Evolutionary conservation across 2,329 filamentous ascomycete genomes (phyloP).

Genomic region (Talaromyces sp.): DNA sequence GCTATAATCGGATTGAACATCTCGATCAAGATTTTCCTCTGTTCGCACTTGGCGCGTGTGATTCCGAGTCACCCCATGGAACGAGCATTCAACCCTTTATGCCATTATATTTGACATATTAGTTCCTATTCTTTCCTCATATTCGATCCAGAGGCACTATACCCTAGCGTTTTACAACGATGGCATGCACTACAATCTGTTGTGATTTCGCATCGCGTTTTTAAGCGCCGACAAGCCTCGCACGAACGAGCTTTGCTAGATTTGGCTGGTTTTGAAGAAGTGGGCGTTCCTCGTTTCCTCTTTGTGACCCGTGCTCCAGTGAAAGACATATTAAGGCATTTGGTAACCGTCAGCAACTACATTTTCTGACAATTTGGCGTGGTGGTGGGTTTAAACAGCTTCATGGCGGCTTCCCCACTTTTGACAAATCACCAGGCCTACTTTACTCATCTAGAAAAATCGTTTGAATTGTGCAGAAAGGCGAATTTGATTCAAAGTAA

Average conservation of each 20-base stretch:
- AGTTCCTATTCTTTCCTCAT: neutral
- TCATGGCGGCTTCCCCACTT: neutral
- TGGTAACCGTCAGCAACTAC: neutral
- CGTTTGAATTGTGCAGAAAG: too few relatives aligned
- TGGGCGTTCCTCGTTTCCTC: neutral
- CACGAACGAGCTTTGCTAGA: constrained; percentile 17
- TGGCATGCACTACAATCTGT: constrained; percentile 13
- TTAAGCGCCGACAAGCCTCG: constrained; percentile 21
- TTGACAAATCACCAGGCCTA: neutral
- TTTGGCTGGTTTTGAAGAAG: neutral
- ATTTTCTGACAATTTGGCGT: neutral
- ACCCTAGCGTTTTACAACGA: constrained; percentile 17
- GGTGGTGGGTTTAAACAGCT: neutral
- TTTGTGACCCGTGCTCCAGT: neutral
- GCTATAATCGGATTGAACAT: constrained; percentile 4
- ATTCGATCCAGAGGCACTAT: neutral
- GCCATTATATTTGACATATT: neutral
- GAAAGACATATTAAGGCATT: neutral
- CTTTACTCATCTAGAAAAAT: too few relatives aligned
- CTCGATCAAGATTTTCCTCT: neutral
- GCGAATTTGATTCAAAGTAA: too few relatives aligned
- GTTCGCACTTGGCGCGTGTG: neutral
- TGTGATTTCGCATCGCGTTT: constrained; percentile 22
- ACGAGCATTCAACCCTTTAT: constrained; percentile 11
- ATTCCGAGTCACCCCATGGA: constrained; percentile 1